phyloP scores from a whole-genome alignment of 805 yeast genomes.

The Wickerhamiella brachini region DNA sequence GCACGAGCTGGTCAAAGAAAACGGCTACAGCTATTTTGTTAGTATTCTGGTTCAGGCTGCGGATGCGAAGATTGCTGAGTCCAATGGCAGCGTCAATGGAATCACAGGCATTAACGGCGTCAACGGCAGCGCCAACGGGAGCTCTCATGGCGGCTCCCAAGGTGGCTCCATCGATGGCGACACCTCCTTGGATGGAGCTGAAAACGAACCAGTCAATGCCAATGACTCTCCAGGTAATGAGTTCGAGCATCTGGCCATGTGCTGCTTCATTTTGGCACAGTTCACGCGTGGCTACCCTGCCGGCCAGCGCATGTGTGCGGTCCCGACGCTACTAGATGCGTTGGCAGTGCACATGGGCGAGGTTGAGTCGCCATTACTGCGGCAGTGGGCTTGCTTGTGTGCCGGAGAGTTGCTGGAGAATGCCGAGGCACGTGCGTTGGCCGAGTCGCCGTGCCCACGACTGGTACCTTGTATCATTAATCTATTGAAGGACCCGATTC shows the following conservation, averaged over 20 bases:
- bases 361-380: conserved; percentile 68
- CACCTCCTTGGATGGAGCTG: conserved; percentile 8
- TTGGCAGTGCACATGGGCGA: conserved; percentile 51
- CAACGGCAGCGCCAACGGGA: too few species aligned
- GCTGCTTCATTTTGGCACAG: conserved; percentile 77
- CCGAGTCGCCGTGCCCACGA: conserved; percentile 2
- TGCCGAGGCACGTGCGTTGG: conserved; percentile 34
- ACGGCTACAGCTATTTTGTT: conserved; percentile 77
- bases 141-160: too few species aligned
- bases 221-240: conserved; percentile 6
- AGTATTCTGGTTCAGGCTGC: conserved; percentile 42
- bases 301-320: conserved; percentile 71
- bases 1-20: conserved; percentile 81
- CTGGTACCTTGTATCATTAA: conserved; percentile 32
- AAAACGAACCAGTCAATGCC: conserved; percentile 15
- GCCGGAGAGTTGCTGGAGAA: conserved; percentile 34
- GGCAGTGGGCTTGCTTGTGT: conserved; percentile 85
- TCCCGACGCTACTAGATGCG: conserved; percentile 55
- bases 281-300: conserved; percentile 67
- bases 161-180: not conserved
- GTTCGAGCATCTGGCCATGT: conserved; percentile 82
- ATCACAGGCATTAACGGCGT: not conserved
- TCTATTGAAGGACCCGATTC: conserved; percentile 74
- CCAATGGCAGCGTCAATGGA: not conserved
- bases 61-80: not conserved